Percentiles rank a stretch among this genome's conserved stretches.
Conservation (phyloP, 768 basidiomycete species). For the Boletus rufocinnamomeus region DNA sequence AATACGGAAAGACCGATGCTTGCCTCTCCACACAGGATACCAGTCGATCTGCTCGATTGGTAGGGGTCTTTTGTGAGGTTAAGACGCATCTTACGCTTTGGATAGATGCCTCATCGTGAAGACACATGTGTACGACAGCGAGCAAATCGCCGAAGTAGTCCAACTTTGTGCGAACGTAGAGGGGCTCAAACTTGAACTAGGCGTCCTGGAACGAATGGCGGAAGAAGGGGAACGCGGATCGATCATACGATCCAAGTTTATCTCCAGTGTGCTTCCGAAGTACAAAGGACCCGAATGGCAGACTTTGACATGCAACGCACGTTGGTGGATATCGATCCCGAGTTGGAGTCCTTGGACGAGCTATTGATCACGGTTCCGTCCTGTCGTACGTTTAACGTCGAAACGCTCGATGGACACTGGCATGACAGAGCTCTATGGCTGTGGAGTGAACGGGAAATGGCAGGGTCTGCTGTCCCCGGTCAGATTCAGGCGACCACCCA, state of each 20-base stretch:
- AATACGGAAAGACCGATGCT: slow-evolving; percentile 94
- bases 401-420: slow-evolving; percentile 65
- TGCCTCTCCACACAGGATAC: slow-evolving; percentile 89
- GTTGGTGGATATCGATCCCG: slow-evolving; percentile 49
- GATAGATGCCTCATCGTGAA: slow-evolving; percentile 91
- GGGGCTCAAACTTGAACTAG: slow-evolving; percentile 71
- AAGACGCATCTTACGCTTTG: slow-evolving; percentile 11
- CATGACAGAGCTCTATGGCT: slow-evolving; percentile 52
- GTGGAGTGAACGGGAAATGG: slow-evolving; percentile 41
- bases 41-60: slow-evolving; percentile 92
- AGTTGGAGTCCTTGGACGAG: slow-evolving; percentile 45
- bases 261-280: slow-evolving; percentile 45
- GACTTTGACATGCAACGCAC: slow-evolving; percentile 59
- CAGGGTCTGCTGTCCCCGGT: slow-evolving; percentile 43
- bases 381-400: slow-evolving; percentile 66
- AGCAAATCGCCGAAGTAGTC: slow-evolving; percentile 85
- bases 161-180: slow-evolving; percentile 86
- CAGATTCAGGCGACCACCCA: slow-evolving; percentile 44
- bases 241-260: slow-evolving; percentile 62
- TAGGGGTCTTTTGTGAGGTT: slow-evolving; percentile 34
- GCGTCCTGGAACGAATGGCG: slow-evolving; percentile 80
- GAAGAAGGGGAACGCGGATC: slow-evolving; percentile 81
- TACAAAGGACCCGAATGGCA: slow-evolving; percentile 46
- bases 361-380: slow-evolving; percentile 59
- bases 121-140: slow-evolving; percentile 78